phyloP scores from a whole-genome alignment of 768 basidiomycete species.

The Leccinum incarnatum region DNA sequence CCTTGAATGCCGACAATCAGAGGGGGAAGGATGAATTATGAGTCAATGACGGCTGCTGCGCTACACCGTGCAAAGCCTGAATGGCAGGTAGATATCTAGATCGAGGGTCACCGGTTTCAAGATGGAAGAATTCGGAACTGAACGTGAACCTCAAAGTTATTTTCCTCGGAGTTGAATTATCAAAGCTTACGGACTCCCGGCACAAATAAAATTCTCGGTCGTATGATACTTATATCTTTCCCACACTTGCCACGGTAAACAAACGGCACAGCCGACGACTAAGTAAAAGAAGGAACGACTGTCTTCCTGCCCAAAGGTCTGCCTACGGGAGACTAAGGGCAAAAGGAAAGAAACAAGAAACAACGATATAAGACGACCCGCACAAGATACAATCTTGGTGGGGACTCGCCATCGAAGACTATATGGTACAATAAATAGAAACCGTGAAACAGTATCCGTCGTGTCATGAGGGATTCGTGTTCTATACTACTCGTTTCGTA shows the following conservation, averaged over 20 bases:
- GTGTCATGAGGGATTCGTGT: conserved; percentile 2
- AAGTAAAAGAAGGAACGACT: no score
- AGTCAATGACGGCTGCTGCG: no score
- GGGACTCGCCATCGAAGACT: conserved; percentile 7
- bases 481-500: background rate
- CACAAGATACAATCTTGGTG: conserved; percentile 5
- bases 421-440: conserved; percentile 26
- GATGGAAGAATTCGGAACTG: no score
- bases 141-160: no score
- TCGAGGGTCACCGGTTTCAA: no score
- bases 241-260: background rate
- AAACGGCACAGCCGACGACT: no score
- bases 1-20: background rate
- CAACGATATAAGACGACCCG: background rate
- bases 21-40: background rate
- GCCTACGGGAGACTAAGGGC: background rate
- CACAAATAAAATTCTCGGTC: background rate
- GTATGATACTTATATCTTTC: background rate
- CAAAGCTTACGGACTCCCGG: no score
- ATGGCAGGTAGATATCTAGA: no score
- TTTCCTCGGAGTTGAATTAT: no score
- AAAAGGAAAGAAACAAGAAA: background rate
- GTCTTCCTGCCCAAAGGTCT: no score
- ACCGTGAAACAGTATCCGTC: conserved; percentile 5
- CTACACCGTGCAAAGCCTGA: no score